Conservation (phyloP, 2,329 filamentous ascomycete genomes). For the Nemania serpens region DNA sequence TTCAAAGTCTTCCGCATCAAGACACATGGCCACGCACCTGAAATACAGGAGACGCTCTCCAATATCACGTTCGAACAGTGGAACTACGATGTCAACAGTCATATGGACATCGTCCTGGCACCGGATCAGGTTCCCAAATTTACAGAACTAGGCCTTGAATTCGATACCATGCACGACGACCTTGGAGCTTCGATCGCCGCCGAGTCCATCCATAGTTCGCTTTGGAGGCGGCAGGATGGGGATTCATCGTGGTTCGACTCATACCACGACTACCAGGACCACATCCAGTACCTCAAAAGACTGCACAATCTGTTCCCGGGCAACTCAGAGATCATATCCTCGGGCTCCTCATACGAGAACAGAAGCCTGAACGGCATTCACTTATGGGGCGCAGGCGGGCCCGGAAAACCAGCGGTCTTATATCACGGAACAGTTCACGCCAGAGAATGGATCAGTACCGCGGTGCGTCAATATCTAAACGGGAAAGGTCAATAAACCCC, state of each 20-base stretch:
- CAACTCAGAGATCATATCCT: constrained; percentile 52
- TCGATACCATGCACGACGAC: constrained; percentile 39
- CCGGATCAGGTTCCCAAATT: constrained; percentile 40
- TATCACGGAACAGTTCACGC: constrained; percentile 59
- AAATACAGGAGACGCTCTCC: constrained; percentile 43
- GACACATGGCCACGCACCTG: constrained; percentile 47
- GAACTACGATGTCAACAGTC: constrained; percentile 30
- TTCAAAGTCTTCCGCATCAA: constrained; percentile 53
- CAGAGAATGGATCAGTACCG: constrained; percentile 59
- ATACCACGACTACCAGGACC: constrained; percentile 57
- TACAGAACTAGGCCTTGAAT: constrained; percentile 39
- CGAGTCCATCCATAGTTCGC: constrained; percentile 33
- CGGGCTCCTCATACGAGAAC: constrained; percentile 52
- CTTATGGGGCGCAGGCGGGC: constrained; percentile 50
- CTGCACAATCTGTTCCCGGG: constrained; percentile 48
- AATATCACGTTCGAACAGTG: constrained; percentile 31
- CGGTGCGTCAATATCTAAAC: constrained; percentile 28
- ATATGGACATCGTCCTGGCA: constrained; percentile 42
- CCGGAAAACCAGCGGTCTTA: constrained; percentile 54
- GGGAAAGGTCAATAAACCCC: neutral
- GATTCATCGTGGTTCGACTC: constrained; percentile 52
- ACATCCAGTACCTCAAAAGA: constrained; percentile 51
- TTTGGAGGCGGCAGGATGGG: constrained; percentile 29
- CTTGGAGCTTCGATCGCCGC: constrained; percentile 39
- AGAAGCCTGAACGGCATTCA: constrained; percentile 62